phyloP scores from a whole-genome alignment of 148 eudicot genomes.

The Nepenthes gracilis region DNA sequence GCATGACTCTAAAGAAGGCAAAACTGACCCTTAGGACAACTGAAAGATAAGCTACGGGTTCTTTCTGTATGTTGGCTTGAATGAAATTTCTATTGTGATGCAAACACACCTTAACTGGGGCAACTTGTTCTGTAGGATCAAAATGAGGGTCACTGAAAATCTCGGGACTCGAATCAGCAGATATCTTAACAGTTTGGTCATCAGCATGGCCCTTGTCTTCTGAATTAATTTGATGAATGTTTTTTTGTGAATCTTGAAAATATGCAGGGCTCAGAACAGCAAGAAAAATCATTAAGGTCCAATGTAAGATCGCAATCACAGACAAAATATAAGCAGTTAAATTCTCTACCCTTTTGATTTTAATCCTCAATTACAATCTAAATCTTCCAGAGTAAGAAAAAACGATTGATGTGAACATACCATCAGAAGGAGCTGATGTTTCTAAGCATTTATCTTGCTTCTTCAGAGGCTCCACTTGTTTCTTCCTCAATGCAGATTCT shows the following conservation, averaged over 20 bases:
- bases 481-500: slow-evolving; percentile 69
- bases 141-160: not conserved
- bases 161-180: slow-evolving; percentile 4
- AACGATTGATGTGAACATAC: slow-evolving; percentile 21
- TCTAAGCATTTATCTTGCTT: slow-evolving; percentile 21
- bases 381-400: not conserved
- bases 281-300: slow-evolving; percentile 10
- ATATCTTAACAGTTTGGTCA: slow-evolving; percentile 6
- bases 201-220: slow-evolving; percentile 8
- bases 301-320: slow-evolving; percentile 15
- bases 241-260: slow-evolving; percentile 32
- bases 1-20: slow-evolving; percentile 26
- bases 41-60: not conserved
- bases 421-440: slow-evolving; percentile 18
- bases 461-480: slow-evolving; percentile 31
- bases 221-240: slow-evolving; percentile 9
- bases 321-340: slow-evolving; percentile 1
- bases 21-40: slow-evolving; percentile 17
- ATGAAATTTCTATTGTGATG: not conserved
- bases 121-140: not conserved
- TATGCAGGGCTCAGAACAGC: slow-evolving; percentile 21
- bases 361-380: not conserved
- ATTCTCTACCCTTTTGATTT: not conserved
- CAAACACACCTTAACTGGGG: slow-evolving; percentile 23
- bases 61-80: not conserved